Conservation (phyloP, 169 alveolate genomes). For the Cryptosporidium sp. region DNA sequence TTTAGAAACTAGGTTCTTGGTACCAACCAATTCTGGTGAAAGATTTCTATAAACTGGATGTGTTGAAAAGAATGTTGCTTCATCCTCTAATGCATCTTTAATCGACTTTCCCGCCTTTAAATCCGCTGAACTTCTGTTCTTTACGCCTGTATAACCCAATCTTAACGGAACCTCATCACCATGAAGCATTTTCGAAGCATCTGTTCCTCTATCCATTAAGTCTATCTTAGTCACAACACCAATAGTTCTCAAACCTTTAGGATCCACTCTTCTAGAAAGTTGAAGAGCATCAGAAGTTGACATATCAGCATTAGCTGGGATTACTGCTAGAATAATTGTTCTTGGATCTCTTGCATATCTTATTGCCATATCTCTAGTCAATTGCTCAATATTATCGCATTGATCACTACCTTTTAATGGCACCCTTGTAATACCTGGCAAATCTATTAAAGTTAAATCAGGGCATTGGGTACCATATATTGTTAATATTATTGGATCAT, state of each 20-base stretch:
- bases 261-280: conserved; percentile 96
- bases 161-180: conserved; percentile 96
- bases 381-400: conserved; percentile 93
- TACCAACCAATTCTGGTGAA: conserved; percentile 94
- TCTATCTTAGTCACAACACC: conserved; percentile 98
- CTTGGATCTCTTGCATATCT: conserved; percentile 95
- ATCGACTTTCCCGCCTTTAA: conserved; percentile 91
- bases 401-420: conserved; percentile 96
- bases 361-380: conserved; percentile 93
- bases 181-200: conserved; percentile 94
- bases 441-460: conserved; percentile 97
- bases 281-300: conserved; percentile 97
- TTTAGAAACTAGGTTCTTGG: conserved; percentile 93
- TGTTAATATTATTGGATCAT: conserved; percentile 96
- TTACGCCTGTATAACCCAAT: conserved; percentile 97
- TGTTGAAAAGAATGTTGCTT: conserved; percentile 90
- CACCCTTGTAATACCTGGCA: conserved; percentile 99
- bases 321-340: conserved; percentile 95
- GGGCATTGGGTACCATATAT: conserved; percentile 96
- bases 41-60: conserved; percentile 94
- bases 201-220: conserved; percentile 98
- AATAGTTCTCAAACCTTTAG: conserved; percentile 94
- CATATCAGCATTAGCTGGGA: conserved; percentile 98
- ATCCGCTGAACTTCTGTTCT: conserved; percentile 93
- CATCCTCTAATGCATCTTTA: conserved; percentile 91